phyloP scores from a whole-genome alignment of 2,329 filamentous ascomycete genomes.

The Fusarium haematococcum region DNA sequence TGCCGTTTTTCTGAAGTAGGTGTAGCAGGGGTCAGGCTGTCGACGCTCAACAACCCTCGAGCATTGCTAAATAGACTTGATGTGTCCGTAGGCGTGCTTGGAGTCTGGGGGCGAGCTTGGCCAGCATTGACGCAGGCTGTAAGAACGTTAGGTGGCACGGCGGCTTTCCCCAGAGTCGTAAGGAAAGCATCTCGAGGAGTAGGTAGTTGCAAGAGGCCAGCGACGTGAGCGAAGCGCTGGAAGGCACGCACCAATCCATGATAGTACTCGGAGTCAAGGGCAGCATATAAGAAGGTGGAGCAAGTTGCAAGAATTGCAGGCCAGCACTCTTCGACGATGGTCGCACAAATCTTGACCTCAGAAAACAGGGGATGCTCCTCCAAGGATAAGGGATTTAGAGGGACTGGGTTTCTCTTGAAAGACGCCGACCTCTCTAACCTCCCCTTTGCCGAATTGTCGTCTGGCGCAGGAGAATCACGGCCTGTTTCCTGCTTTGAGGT shows the following conservation, averaged over 20 bases:
- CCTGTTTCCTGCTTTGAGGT: constrained; percentile 57
- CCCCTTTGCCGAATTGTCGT: constrained; percentile 48
- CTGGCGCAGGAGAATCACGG: constrained; percentile 57
- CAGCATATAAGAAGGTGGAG: constrained; percentile 93
- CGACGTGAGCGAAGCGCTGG: constrained; percentile 94
- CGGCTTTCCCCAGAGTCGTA: constrained; percentile 92
- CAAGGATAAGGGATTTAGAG: constrained; percentile 84
- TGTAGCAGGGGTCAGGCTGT: constrained; percentile 72
- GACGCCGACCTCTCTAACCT: constrained; percentile 71
- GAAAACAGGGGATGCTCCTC: constrained; percentile 77
- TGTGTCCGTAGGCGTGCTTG: constrained; percentile 61
- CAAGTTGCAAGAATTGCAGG: constrained; percentile 94
- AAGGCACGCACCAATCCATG: constrained; percentile 92
- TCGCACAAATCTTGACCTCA: constrained; percentile 81
- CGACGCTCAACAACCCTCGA: constrained; percentile 78
- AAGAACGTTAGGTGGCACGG: constrained; percentile 84
- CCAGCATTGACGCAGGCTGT: constrained; percentile 69
- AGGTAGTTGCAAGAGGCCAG: constrained; percentile 83
- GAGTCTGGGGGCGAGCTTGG: constrained; percentile 55
- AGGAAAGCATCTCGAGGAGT: constrained; percentile 95
- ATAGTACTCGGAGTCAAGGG: constrained; percentile 93
- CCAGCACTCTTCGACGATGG: constrained; percentile 93
- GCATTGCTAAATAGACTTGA: constrained; percentile 76
- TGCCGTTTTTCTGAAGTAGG: constrained; percentile 70
- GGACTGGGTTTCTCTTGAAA: constrained; percentile 80